phyloP scores from a whole-genome alignment of 1,284 basidiomycete genomes.

The Mycena sp. region DNA sequence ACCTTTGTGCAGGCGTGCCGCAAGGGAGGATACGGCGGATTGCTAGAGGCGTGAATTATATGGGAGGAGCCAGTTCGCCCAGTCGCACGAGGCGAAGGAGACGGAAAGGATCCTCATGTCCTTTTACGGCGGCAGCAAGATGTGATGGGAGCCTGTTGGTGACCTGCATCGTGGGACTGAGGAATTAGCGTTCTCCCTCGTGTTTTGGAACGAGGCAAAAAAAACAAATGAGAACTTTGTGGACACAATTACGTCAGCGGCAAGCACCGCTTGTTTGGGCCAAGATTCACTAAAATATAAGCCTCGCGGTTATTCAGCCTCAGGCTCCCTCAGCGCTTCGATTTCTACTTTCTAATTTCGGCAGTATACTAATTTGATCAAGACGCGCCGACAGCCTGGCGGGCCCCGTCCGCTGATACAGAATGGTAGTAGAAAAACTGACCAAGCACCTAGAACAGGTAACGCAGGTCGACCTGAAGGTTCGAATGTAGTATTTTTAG shows the following conservation, averaged over 20 bases:
- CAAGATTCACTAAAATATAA: background rate
- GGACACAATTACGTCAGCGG: no score
- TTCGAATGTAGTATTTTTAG: background rate
- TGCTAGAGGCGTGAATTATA: background rate
- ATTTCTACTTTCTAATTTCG: constrained; percentile 22
- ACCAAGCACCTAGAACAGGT: constrained; percentile 63
- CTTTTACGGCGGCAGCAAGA: constrained; percentile 42
- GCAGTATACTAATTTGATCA: constrained; percentile 24
- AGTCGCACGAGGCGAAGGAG: constrained; percentile 18
- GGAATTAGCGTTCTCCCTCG: constrained; percentile 42
- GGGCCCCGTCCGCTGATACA: constrained; percentile 39
- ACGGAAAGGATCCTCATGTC: constrained; percentile 16
- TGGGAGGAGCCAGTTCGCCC: constrained; percentile 17
- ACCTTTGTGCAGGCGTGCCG: constrained; percentile 19
- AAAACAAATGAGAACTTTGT: no score
- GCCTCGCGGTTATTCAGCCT: background rate
- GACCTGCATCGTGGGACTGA: constrained; percentile 81
- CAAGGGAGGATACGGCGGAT: background rate
- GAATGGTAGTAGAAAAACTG: constrained; percentile 79
- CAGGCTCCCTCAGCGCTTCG: background rate
- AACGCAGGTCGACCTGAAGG: background rate
- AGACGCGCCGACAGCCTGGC: constrained; percentile 29
- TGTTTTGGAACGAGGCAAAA: constrained; percentile 11
- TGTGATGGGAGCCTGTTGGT: constrained; percentile 52
- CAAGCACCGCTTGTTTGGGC: constrained; percentile 62